These are phyloP conservation scores for Backusella macrospora DNA, from an alignment of 192 early-diverging fungal genomes.

Conservation along the genomic window DNA sequence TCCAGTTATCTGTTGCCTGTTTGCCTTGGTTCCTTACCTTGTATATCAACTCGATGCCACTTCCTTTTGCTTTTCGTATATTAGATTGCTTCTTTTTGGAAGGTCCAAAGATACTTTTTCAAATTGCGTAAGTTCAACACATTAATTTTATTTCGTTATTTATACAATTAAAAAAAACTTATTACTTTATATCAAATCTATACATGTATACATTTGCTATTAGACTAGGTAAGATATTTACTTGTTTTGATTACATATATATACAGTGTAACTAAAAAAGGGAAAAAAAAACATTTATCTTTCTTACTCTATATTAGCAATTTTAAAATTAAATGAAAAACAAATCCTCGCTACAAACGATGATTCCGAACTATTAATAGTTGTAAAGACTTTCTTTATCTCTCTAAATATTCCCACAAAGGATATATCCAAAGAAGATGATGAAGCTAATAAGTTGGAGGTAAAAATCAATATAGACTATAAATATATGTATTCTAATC, in stretches of 20 bases:
- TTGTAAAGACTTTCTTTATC: constrained; percentile 85
- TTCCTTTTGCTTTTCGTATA: constrained; percentile 85
- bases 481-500: too few relatives aligned
- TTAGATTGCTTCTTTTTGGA: constrained; percentile 99
- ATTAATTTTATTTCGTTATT: background rate
- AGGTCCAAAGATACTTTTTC: constrained; percentile 93
- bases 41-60: constrained; percentile 95
- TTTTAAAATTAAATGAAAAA: constrained; percentile 92
- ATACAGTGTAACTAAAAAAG: background rate
- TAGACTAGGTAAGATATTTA: constrained; percentile 22
- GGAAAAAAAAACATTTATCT: background rate
- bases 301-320: constrained; percentile 51
- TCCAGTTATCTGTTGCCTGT: constrained; percentile 96
- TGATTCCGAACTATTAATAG: constrained; percentile 76
- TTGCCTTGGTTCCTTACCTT: constrained; percentile 97
- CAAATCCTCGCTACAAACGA: constrained; percentile 63
- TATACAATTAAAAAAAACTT: background rate
- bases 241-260: too few relatives aligned
- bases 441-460: background rate
- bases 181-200: background rate
- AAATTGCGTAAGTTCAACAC: constrained; percentile 66
- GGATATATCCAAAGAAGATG: constrained; percentile 13
- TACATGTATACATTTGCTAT: background rate
- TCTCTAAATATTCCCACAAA: constrained; percentile 70
- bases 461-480: background rate